Base-by-base conservation (phyloP, 2,329 filamentous ascomycete genomes). In the Exophiala xenobiotica region DNA sequence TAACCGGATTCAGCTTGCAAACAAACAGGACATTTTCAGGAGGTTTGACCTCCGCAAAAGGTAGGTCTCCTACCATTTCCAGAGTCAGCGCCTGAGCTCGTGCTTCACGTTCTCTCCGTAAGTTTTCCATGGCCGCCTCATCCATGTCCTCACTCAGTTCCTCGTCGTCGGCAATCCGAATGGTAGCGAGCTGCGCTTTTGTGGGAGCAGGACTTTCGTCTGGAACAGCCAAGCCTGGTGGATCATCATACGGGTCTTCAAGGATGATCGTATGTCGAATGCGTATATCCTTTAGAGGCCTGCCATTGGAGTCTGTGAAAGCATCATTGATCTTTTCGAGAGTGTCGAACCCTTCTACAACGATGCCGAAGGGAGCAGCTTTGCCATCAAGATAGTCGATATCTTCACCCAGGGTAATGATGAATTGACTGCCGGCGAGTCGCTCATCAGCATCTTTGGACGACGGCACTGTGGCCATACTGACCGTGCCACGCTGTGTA, bases 11-110 rank as follows among this genome's bases (percentile, higher is more conserved):
- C 37, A 99, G 78, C 69, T 99, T 99, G 85, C 93, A 99, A 37
- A 99, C 91, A 67, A 99, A 99, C 1, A 99, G 78, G 11, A 99
- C 85, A 68, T 99, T 97, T 73, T 99, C 93, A 0, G 93, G 93
- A 3, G 93, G 93, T 63, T 92, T 95, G 62, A 99, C 91, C 71
- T 99, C 93, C 53, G 93, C 93, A 69, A 96, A 99, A 3, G 93
- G 93, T 52, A 99, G 75, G 68, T 99, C 93, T 37, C 93, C 93
- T 71, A 99, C 93, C 85, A 99, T 95, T 73, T 99, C 93, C 41
- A 99, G 78, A 1, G 92, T 97, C 64, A 99, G 74, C 1, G 93
- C 93, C 69, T 97, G 93, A 0, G 92, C 92, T 56, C 91, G 83
- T 4, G 93, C 93, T 69, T 99, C 93, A 22, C 90, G 82, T 67